Base-by-base conservation (phyloP, 2,329 filamentous ascomycete genomes). In the Colletotrichum paranaense region DNA sequence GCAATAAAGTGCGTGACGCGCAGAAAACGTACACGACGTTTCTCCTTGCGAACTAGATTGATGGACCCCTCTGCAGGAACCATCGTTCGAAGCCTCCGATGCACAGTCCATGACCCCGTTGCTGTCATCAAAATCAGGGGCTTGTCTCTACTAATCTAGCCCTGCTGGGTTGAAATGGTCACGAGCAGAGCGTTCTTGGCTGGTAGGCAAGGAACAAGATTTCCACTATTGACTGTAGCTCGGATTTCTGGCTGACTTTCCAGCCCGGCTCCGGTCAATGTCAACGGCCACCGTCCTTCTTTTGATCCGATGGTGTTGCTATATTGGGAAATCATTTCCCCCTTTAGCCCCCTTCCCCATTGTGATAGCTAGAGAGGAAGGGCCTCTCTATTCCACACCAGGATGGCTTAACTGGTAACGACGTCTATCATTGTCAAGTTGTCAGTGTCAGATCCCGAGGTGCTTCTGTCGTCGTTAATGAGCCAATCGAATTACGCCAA, bases 51-150 rank as follows among this genome's bases (percentile, higher is more conserved):
- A 63, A 35, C 32, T 68, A 59, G 52, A 35, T 38, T 42, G 38
- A 58, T 58, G 58, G 52, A 58, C 65, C 42, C 69, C 24, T 67
- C 35, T 68, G 58, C 58, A 63, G 52, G 65, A 72, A 72, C 52
- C 52, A 30, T 62, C 58, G 57, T 64, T n/a, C 32, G 64, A 38
- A 63, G 52, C 64, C 35, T 49, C 16, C 64, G 69, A 49, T 68
- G 58, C 64, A 68, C 52, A 57, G 57, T 49, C 62, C 32, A 35
- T 30, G 42, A 24, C 60, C 60, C 24, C 22, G 24, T 28, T 24
- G 58, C 38, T 32, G 49, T n/a, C 42, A 22, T 19, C 53, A 65
- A 49, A 24, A 38, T 63, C 52, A 63, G 58, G 62, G 46, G 68
- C 53, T 42, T 32, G 26, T 26, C 49, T 60, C 42, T 26, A 30